Base-by-base conservation (phyloP, 495 filamentous ascomycete genomes). In the Pyrenula massariospora region DNA sequence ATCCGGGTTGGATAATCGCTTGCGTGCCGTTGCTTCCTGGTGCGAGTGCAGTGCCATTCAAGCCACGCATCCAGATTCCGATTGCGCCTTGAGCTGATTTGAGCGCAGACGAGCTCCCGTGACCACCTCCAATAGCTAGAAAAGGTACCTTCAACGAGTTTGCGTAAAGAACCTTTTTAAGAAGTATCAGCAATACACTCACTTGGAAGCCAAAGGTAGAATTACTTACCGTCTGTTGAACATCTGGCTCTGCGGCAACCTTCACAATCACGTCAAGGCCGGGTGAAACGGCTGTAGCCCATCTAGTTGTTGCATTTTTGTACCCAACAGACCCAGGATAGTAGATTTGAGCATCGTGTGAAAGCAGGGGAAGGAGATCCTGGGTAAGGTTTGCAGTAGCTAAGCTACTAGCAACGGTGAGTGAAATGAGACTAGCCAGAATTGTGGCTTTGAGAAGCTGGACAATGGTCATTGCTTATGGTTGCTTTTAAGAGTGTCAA, bases 161-260 rank as follows among this genome's bases (percentile, higher is more conserved):
- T 52, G 50, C n/a, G 20, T 52, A 11, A 11, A 48, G 42, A 52
- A 8, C 10, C 50, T 8, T 5, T 21, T 20, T 20, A 52, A 52
- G 19, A 50, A 1, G 57, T 10, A 5, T 50, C 24, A 19, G 21
- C 21, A 47, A 20, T n/a, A 12, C 10, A n/a, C 15, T 63, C 22
- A 63, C 22, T 54, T 42, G 22, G 25, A 48, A 47, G 49, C 11
- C 24, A 20, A 54, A 22, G 53, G 19, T 10, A 51, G 48, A 52
- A 25, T 42, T 23, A 47, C 67, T 58, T 64, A 83, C 80, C 1
- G 70, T 75, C 49, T 69, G 62, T 2, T 66, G 67, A 22, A 84
- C 72, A 59, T 84, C 81, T 19, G 74, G 64, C 57, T 79, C 79
- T 3, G 68, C 72, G 15, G 63, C 72, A 5, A 74, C 73, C 11